Conservation (phyloP, 2,329 filamentous ascomycete species). For the Dissoconium aciculare region DNA sequence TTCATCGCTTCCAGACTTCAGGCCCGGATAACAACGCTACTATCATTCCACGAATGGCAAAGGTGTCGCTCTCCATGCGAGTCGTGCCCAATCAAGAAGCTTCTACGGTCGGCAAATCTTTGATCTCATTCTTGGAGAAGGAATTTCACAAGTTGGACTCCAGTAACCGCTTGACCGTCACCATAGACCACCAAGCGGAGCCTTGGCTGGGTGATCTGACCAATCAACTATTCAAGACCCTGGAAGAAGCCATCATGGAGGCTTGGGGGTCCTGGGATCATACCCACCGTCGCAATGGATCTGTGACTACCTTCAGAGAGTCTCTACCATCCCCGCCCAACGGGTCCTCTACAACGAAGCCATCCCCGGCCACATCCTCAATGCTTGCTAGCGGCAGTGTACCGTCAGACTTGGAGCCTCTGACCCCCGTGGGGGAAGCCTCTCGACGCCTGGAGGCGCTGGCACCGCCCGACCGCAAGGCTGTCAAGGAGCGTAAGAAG, state of each 20-base stretch:
- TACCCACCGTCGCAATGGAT: conserved; percentile 10
- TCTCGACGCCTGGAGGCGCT: conserved; percentile 18
- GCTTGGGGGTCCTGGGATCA: conserved; percentile 54
- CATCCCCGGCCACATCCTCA: conserved; percentile 36
- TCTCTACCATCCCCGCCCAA: conserved; percentile 4
- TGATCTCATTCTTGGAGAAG: conserved; percentile 52
- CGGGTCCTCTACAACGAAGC: conserved; percentile 21
- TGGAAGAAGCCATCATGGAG: conserved; percentile 70
- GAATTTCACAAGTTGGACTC: conserved; percentile 64
- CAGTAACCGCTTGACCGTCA: conserved; percentile 64
- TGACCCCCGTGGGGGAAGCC: conserved; percentile 16
- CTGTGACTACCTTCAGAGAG: conserved; percentile 8
- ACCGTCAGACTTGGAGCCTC: conserved; percentile 14
- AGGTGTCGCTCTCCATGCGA: conserved; percentile 74
- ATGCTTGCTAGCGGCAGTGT: conserved; percentile 35
- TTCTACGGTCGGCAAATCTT: conserved; percentile 52
- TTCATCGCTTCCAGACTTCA: conserved; percentile 84
- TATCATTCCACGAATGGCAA: conserved; percentile 79
- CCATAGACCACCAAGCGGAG: conserved; percentile 85
- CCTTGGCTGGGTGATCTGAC: conserved; percentile 88
- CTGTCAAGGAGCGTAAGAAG: conserved; percentile 27
- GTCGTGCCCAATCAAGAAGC: conserved; percentile 89
- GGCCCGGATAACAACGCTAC: conserved; percentile 70
- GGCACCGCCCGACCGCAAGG: conserved; percentile 24
- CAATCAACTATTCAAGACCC: conserved; percentile 78